Conservation (phyloP, 2,329 filamentous ascomycete species). For the Aspergillus oerlinghausenensis region DNA sequence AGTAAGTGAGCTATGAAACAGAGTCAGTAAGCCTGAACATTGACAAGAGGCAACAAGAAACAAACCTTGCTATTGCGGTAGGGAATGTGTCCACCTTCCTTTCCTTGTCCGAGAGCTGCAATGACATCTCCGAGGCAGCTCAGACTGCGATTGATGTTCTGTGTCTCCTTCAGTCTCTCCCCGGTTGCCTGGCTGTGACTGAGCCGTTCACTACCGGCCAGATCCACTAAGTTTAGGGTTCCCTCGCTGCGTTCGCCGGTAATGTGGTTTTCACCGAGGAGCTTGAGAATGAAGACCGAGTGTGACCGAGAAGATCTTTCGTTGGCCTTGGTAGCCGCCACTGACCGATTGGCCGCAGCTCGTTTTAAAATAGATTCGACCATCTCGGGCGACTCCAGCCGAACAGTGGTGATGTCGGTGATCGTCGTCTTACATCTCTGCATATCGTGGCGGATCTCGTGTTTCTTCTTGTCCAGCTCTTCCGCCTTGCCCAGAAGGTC, state of each 20-base stretch:
- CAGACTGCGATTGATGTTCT: constrained; percentile 94
- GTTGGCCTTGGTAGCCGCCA: constrained; percentile 96
- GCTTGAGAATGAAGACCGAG: constrained; percentile 85
- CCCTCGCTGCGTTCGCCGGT: constrained; percentile 85
- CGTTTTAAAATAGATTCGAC: constrained; percentile 75
- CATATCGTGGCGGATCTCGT: constrained; percentile 85
- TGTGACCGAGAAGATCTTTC: constrained; percentile 91
- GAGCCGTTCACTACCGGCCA: constrained; percentile 87
- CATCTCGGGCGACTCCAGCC: constrained; percentile 71
- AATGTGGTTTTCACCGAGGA: constrained; percentile 62
- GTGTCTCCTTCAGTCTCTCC: constrained; percentile 84
- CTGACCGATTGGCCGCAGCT: constrained; percentile 80
- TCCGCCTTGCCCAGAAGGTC: constrained; percentile 74
- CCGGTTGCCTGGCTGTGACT: constrained; percentile 84
- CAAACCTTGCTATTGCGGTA: constrained; percentile 89
- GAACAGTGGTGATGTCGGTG: constrained; percentile 71
- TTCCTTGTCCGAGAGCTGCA: constrained; percentile 79
- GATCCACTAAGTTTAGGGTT: constrained; percentile 89
- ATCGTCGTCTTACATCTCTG: constrained; percentile 76
- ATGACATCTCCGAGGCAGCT: constrained; percentile 93
- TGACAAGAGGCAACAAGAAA: constrained; percentile 5
- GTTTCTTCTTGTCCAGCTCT: constrained; percentile 72
- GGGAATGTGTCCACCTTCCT: constrained; percentile 73
- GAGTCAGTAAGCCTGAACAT: constrained; percentile 14
- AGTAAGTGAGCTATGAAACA: constrained; percentile 67